Evolutionary conservation across 2,329 filamentous ascomycete species (phyloP), one percentile per base, ranked within the genome.

Genomic region (Parastagonospora avenae): DNA sequence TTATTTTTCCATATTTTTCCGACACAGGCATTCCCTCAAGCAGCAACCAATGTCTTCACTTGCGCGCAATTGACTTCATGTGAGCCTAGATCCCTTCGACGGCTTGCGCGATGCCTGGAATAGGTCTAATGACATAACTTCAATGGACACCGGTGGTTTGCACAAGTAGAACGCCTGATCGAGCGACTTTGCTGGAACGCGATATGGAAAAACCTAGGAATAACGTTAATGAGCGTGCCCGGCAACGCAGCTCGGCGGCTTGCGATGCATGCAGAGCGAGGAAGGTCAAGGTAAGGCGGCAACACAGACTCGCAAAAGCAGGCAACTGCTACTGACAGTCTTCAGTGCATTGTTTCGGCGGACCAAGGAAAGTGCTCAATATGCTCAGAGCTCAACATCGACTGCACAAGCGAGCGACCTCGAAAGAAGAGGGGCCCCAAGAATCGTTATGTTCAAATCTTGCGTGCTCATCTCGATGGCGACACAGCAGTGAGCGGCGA

Each of bases 251-350:
- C 19, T 55, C 58, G 31, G 54, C 55, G 37, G 60, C 60, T 7
- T 63, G 60, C 41, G 60, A 63, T 51, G 58, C 57, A 2, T 63
- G 60, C 48, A 53, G 60, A 11, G 48, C 50, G 16, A 54, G 60
- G 38, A 63, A 63, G 48, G 58, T 61, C n/a, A 61, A 59, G 46
- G 60, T 59, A 43, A 39, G 51, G 42, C n/a, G n/a, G n/a, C n/a
- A 33, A 27, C 8, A 16, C 9, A n/a, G 6, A 37, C 14, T 37
- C 35, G 14, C 11, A 5, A 3, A 24, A 24, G 19, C 19, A 24
- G 19, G 35, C 4, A 37, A 16, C 9, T 8, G 14, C 35, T 5
- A 16, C 19, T 49, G 24, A 45, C 45, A 19, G 14, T 6, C 35
- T 9, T 10, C 28, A 60, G 59, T 62, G 59, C 27, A 38, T 50